Evolutionary conservation across 1,139 yeast genomes (phyloP).

Genomic region (Taphrina pruni): DNA sequence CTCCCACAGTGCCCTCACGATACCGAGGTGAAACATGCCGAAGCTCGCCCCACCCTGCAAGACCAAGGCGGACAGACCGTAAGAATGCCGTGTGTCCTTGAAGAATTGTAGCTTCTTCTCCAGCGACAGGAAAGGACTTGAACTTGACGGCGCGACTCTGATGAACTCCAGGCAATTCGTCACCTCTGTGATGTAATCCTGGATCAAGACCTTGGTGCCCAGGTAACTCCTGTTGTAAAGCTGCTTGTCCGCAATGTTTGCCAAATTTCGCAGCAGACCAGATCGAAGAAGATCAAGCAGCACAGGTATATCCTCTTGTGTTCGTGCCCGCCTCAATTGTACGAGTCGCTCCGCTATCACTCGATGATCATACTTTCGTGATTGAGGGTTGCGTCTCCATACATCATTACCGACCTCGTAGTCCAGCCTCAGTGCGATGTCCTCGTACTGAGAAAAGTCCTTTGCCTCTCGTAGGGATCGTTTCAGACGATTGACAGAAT

Average conservation of each 20-base stretch:
- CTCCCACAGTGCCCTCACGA: slow-evolving; percentile 76
- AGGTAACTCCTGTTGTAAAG: slow-evolving; percentile 58
- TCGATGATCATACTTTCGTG: slow-evolving; percentile 81
- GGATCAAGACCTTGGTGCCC: slow-evolving; percentile 84
- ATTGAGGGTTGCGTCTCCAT: slow-evolving; percentile 80
- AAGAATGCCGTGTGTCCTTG: slow-evolving; percentile 85
- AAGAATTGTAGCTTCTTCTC: slow-evolving; percentile 67
- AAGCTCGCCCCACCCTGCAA: slow-evolving; percentile 95
- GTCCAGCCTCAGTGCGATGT: slow-evolving; percentile 31
- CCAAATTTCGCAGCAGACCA: slow-evolving; percentile 84
- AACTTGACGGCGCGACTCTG: slow-evolving; percentile 54
- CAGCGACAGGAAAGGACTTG: slow-evolving; percentile 49
- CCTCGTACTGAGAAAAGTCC: slow-evolving; percentile 35
- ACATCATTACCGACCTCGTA: slow-evolving; percentile 37
- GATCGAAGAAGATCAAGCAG: slow-evolving; percentile 77
- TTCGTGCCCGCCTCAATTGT: slow-evolving; percentile 66
- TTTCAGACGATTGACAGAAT: slow-evolving; percentile 19
- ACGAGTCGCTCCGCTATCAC: slow-evolving; percentile 77
- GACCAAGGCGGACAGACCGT: slow-evolving; percentile 91
- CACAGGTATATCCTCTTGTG: slow-evolving; percentile 61
- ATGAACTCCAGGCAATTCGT: slow-evolving; percentile 57
- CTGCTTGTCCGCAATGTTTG: slow-evolving; percentile 82
- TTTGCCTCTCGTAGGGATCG: slow-evolving; percentile 12
- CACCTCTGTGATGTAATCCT: slow-evolving; percentile 82
- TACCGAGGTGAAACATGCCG: slow-evolving; percentile 92